Conservation (phyloP, 257 asterid species). For the Solanum appendiculatum region DNA sequence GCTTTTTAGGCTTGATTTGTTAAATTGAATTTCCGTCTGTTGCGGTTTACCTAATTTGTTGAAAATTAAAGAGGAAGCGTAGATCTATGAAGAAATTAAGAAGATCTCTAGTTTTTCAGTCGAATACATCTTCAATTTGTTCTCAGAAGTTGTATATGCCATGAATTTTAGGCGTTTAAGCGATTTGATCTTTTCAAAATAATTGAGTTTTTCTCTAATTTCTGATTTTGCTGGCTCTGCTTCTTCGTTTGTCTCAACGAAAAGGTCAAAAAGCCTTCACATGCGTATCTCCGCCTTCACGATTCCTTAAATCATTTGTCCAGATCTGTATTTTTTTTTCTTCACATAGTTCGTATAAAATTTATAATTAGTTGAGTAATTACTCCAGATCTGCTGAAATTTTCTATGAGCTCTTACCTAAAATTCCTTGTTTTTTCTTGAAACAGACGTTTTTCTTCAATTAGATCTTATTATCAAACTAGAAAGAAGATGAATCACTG, state of each 20-base stretch:
- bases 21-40: neutral
- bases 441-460: neutral
- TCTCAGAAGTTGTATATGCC: neutral
- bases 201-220: neutral
- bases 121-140: neutral
- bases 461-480: neutral
- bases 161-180: neutral
- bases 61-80: neutral
- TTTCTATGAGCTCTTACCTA: neutral
- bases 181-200: neutral
- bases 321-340: neutral
- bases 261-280: neutral
- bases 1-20: neutral
- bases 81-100: neutral
- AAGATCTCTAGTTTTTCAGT: neutral
- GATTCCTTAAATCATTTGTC: neutral
- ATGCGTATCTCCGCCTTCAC: neutral
- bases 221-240: neutral
- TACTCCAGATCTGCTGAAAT: neutral
- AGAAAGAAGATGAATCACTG: constrained; percentile 50
- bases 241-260: neutral
- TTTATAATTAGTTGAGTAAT: neutral
- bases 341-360: neutral
- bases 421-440: neutral
- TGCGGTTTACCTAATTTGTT: neutral